phyloP scores from a whole-genome alignment of 2,329 filamentous ascomycete genomes.

The Sphaerulina vaccinii region DNA sequence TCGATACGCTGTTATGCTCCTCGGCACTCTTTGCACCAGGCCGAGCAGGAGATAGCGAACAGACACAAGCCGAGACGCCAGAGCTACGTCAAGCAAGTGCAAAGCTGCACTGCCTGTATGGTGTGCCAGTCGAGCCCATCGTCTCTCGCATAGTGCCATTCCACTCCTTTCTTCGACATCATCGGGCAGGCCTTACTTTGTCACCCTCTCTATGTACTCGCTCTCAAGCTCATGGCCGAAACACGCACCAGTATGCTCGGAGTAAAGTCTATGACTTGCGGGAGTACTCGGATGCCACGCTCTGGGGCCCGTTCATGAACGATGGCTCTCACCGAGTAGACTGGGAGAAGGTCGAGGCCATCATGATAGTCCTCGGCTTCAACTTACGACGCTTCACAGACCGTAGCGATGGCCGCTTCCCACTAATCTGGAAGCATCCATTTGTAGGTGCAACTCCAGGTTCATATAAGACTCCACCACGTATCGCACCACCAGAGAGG shows the following conservation, averaged over 20 bases:
- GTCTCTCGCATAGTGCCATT: slow-evolving; percentile 29
- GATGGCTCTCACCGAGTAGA: slow-evolving; percentile 65
- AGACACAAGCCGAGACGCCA: slow-evolving; percentile 42
- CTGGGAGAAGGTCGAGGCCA: slow-evolving; percentile 77
- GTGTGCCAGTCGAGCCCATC: slow-evolving; percentile 53
- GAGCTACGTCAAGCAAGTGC: slow-evolving; percentile 63
- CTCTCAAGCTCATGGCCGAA: slow-evolving; percentile 10
- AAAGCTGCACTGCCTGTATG: slow-evolving; percentile 66
- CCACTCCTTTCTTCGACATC: slow-evolving; percentile 26
- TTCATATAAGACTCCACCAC: slow-evolving; percentile 13
- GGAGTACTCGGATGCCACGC: slow-evolving; percentile 59
- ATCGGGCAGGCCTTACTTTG: slow-evolving; percentile 10
- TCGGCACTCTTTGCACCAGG: slow-evolving; percentile 59
- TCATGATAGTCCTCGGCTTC: slow-evolving; percentile 66
- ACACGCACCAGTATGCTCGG: slow-evolving; percentile 56
- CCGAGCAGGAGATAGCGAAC: slow-evolving; percentile 50
- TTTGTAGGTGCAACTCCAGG: slow-evolving; percentile 55
- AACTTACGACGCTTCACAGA: slow-evolving; percentile 56
- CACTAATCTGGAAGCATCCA: slow-evolving; percentile 54
- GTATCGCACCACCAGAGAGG: slow-evolving; percentile 4
- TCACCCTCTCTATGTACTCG: slow-evolving; percentile 29
- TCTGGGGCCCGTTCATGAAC: slow-evolving; percentile 70
- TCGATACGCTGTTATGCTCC: slow-evolving; percentile 60
- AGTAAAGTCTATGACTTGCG: slow-evolving; percentile 72
- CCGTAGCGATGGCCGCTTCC: slow-evolving; percentile 48